These are phyloP conservation scores for Sporothrix pseudoabietina DNA, from an alignment of 2,329 filamentous ascomycete genomes.

Conservation along the genomic window DNA sequence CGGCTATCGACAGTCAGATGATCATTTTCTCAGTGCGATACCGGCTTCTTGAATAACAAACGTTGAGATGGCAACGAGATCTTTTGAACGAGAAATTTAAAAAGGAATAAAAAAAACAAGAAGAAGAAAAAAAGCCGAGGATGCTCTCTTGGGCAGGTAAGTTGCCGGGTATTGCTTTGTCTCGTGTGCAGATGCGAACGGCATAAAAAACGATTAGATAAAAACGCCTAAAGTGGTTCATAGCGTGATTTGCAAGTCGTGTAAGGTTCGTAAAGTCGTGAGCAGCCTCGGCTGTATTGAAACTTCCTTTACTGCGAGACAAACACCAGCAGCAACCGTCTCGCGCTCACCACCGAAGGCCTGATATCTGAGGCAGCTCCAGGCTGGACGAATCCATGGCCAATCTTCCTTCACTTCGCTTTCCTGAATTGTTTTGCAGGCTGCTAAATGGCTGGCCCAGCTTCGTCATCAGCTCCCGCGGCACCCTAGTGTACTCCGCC, in stretches of 20 bases:
- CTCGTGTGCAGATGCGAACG: background rate
- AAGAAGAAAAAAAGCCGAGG: background rate
- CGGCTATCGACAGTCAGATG: background rate
- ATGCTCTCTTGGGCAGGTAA: background rate
- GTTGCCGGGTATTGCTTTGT: background rate
- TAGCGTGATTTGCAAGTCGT: background rate
- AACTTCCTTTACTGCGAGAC: background rate
- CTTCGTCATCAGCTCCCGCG: conserved; percentile 31
- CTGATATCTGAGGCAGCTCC: conserved; percentile 22
- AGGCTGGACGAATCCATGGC: background rate
- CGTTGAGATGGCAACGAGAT: background rate
- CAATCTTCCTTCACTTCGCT: background rate
- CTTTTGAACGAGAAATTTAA: background rate
- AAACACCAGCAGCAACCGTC: background rate
- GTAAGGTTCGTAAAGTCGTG: background rate
- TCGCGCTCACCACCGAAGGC: conserved; percentile 14
- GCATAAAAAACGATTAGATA: too few relatives aligned
- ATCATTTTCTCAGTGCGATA: background rate
- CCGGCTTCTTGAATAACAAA: background rate
- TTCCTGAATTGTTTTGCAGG: background rate
- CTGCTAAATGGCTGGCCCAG: conserved; percentile 33
- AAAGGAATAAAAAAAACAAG: background rate
- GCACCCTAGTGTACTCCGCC: conserved; percentile 6
- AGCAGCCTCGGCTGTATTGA: background rate
- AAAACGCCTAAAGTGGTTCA: background rate